phyloP scores from a whole-genome alignment of 139 green algal genomes.

The Tetradesmus lagerheimii region DNA sequence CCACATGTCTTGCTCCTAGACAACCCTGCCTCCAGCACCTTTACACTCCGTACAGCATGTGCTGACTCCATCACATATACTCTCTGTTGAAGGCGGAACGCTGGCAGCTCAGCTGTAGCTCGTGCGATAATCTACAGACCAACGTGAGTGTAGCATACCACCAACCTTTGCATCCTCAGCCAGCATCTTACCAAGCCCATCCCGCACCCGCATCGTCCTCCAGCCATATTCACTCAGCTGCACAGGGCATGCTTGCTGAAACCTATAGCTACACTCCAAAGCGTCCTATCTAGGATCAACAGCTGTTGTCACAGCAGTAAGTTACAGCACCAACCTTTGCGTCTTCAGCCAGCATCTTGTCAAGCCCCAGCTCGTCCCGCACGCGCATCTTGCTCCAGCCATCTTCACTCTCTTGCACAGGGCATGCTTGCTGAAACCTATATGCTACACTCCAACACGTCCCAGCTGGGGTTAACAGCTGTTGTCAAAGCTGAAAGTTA shows the following conservation, averaged over 20 bases:
- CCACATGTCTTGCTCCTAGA: too few species aligned
- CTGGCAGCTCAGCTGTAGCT: too few species aligned
- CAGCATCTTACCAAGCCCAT: slow-evolving; percentile 20
- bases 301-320: background rate
- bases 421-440: too few species aligned
- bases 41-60: too few species aligned
- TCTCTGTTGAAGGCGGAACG: too few species aligned
- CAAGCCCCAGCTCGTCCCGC: slow-evolving; percentile 12
- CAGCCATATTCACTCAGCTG: background rate
- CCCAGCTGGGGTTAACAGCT: background rate
- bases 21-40: too few species aligned
- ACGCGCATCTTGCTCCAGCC: background rate
- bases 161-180: slow-evolving; percentile 5
- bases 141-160: too few species aligned
- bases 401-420: background rate
- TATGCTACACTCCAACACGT: background rate
- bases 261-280: background rate
- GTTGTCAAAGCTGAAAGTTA: background rate
- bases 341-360: slow-evolving; percentile 5
- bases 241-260: too few species aligned
- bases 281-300: too few species aligned
- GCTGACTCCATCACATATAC: too few species aligned
- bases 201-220: background rate
- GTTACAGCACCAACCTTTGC: background rate
- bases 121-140: too few species aligned